Conservation (phyloP, 257 asterid genomes). For the Penstemon eatonii region DNA sequence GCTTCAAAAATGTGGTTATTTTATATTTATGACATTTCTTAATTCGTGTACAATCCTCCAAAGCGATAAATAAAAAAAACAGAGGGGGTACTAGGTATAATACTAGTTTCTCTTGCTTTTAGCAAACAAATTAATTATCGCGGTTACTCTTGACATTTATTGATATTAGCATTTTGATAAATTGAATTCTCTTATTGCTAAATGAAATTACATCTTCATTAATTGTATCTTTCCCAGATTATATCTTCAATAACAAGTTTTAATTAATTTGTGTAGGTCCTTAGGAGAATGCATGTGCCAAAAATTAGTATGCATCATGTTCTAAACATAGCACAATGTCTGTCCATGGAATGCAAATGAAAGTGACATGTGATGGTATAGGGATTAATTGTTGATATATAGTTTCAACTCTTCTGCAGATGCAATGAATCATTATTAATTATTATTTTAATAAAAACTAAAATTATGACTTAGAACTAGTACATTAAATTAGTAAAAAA, state of each 20-base stretch:
- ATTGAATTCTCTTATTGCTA: too few relatives aligned
- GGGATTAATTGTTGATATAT: too few relatives aligned
- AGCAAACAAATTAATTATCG: too few relatives aligned
- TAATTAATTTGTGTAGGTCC: slow-evolving; percentile 32
- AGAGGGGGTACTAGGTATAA: too few relatives aligned
- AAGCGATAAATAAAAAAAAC: too few relatives aligned
- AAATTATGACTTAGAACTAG: slow-evolving; percentile 11
- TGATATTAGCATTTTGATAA: too few relatives aligned
- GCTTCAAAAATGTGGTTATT: too few relatives aligned
- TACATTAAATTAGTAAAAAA: slow-evolving; percentile 19
- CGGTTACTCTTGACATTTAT: too few relatives aligned
- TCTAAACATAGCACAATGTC: slow-evolving; percentile 58
- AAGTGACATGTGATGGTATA: slow-evolving; percentile 37
- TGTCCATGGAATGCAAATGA: slow-evolving; percentile 38
- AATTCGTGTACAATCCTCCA: too few relatives aligned
- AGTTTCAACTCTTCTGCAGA: slow-evolving; percentile 26
- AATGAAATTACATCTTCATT: too few relatives aligned
- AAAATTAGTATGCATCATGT: slow-evolving; percentile 32
- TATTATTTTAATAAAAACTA: neutral
- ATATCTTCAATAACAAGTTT: slow-evolving; percentile 12
- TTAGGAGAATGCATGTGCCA: slow-evolving; percentile 45
- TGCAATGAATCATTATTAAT: slow-evolving; percentile 45
- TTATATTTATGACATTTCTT: too few relatives aligned
- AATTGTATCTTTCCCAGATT: slow-evolving; percentile 19
- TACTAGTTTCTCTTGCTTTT: too few relatives aligned